Percentiles rank a stretch among this genome's conserved stretches.
phyloP scores from a whole-genome alignment of 75 land plant species.

The Selaginella tamariscina region DNA sequence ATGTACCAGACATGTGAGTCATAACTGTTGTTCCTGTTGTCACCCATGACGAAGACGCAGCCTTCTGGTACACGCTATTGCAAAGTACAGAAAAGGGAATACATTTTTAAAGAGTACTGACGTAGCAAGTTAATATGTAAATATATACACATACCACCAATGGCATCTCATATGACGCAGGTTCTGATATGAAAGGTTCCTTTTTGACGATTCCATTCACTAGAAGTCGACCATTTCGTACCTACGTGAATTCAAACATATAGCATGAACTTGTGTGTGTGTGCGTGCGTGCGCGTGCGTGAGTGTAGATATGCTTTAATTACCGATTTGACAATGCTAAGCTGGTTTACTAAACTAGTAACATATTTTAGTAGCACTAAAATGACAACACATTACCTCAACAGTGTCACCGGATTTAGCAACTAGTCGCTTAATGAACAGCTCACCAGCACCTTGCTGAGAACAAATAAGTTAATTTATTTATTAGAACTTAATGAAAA shows the following conservation, averaged over 20 bases:
- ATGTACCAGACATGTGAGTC: slow-evolving; percentile 90
- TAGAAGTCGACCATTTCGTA: slow-evolving; percentile 35
- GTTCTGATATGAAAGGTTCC: slow-evolving; percentile 43
- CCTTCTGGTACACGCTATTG: slow-evolving; percentile 73
- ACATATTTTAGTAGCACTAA: background rate
- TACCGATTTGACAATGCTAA: too few relatives aligned
- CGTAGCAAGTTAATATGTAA: background rate
- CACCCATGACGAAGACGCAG: slow-evolving; percentile 87
- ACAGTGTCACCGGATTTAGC: background rate
- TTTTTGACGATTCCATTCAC: slow-evolving; percentile 36
- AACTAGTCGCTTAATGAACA: background rate
- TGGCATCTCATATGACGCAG: slow-evolving; percentile 25
- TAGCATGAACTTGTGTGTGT: too few relatives aligned
- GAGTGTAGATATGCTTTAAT: too few relatives aligned
- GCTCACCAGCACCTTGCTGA: background rate
- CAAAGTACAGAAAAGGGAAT: background rate
- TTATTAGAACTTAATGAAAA: background rate
- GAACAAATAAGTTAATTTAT: background rate
- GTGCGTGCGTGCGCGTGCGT: too few relatives aligned
- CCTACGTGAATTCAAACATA: too few relatives aligned
- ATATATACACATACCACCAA: slow-evolving; percentile 27
- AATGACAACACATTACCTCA: background rate
- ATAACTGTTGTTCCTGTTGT: slow-evolving; percentile 85
- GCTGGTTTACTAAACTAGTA: too few relatives aligned
- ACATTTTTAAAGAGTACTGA: background rate